A percentile compares a stretch with the other conserved stretches of the same genome.
Evolutionary conservation across 208 protist species (phyloP).

Genomic region (Leishmania tropica): DNA sequence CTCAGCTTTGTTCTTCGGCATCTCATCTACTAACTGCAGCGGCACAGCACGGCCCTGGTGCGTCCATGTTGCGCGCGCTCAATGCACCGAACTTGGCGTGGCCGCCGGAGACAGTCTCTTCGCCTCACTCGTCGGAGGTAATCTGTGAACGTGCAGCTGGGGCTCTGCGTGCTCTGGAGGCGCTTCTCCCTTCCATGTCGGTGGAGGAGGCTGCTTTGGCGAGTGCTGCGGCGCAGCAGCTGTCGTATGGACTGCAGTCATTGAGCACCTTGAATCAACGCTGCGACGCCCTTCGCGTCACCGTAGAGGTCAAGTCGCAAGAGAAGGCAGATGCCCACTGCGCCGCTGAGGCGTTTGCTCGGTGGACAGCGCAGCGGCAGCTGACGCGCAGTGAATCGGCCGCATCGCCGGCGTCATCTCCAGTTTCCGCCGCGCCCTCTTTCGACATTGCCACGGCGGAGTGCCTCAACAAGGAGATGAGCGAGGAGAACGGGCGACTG

Average conservation of each 20-base stretch:
- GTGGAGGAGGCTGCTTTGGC: constrained; percentile 38
- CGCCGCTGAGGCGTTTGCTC: constrained; percentile 17
- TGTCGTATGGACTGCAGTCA: constrained; percentile 22
- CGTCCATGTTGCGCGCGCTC: not conserved
- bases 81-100: not conserved
- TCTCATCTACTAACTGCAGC: not conserved
- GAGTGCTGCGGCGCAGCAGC: constrained; percentile 25
- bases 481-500: constrained; percentile 31
- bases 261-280: constrained; percentile 8
- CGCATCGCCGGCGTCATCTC: constrained; percentile 6
- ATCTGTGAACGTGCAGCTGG: constrained; percentile 10
- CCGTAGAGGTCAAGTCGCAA: constrained; percentile 19
- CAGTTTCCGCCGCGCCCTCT: not conserved
- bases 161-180: constrained; percentile 15
- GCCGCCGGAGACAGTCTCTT: not conserved
- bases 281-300: constrained; percentile 11
- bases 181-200: constrained; percentile 27
- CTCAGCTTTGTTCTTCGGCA: not conserved
- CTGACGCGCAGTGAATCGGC: not conserved
- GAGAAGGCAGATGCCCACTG: constrained; percentile 27
- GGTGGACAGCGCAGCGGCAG: constrained; percentile 13
- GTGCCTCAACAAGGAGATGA: constrained; percentile 30
- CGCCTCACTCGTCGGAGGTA: not conserved
- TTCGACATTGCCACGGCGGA: constrained; percentile 30
- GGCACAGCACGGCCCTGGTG: not conserved